Evolutionary conservation across 257 asterid genomes (phyloP), one percentile per base, ranked within the genome.

Genomic region (Lavandula angustifolia): DNA sequence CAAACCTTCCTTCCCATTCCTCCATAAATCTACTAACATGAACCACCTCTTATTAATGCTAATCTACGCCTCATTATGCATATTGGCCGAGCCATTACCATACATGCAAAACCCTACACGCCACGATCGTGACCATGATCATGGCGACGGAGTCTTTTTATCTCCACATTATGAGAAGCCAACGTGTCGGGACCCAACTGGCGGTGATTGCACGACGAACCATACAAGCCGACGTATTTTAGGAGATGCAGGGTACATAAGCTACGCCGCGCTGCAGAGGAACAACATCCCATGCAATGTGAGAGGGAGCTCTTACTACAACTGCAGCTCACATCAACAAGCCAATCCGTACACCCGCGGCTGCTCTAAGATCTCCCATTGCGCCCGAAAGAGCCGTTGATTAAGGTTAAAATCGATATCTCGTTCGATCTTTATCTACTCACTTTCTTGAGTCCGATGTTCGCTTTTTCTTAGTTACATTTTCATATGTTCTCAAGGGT

Each of bases 271-370:
- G 10, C 29, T 83, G 69, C 7, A 7, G 13, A 73, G 61, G 57
- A 41, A 75, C 61, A 51, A 16, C 0, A 31, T 76, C 2, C 86
- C 84, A 0, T 76, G 88, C 42, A 57, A 1, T 7, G 9, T 5
- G 22, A 67, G 75, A 32, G 85, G 88, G 0, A 41, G 16, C 11
- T 77, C 84, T 50, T 78, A 80, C 53, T 80, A 80, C 63, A 58
- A 66, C 12, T 83, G 89, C 69, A 5, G 31, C 18, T 11, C 59
- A 0, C 32, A 54, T 1, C 27, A 38, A 34, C 43, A 3, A 37
- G 82, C 77, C 3, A 83, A 83, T 65, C 89, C 89, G 10, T 83
- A 83, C 65, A 42, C 2, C 1, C 89, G 84, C 9, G 68, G 84
- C 35, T 83, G 85, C 68, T 43, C 66, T 14, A 42, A 35, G 14